Percentiles rank a stretch among this genome's conserved stretches.
Evolutionary conservation across 306 rosid species (phyloP).

Genomic region (Prunus dulcis): DNA sequence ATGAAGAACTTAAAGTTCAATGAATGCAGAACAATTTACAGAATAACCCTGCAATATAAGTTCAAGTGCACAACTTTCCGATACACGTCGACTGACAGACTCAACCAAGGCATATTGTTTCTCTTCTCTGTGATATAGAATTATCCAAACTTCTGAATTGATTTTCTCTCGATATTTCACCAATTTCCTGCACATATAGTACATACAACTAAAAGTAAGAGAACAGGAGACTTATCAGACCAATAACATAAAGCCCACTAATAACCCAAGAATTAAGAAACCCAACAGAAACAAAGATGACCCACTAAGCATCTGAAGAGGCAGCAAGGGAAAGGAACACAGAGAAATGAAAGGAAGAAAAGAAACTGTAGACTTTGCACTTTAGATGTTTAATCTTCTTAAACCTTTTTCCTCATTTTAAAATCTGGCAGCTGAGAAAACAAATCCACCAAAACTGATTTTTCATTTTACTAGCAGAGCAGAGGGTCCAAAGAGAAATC

Average conservation of each 20-base stretch:
- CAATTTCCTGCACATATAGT: slow-evolving; percentile 37
- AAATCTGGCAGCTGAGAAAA: neutral
- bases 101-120: slow-evolving; percentile 74
- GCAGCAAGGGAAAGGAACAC: neutral
- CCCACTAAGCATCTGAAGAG: no score
- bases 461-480: no score
- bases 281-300: neutral
- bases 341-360: neutral
- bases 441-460: neutral
- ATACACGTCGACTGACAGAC: slow-evolving; percentile 51
- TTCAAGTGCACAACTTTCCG: slow-evolving; percentile 64
- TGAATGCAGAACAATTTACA: slow-evolving; percentile 36
- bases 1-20: slow-evolving; percentile 10
- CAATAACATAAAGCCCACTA: neutral
- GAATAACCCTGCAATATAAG: slow-evolving; percentile 80
- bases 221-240: neutral
- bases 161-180: slow-evolving; percentile 14
- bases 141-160: slow-evolving; percentile 26
- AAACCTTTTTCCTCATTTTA: neutral
- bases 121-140: slow-evolving; percentile 18
- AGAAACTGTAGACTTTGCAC: no score
- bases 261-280: neutral
- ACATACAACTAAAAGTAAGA: slow-evolving; percentile 2
- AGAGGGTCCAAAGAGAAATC: no score
- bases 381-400: neutral